phyloP scores from a whole-genome alignment of 768 basidiomycete species.

The Serendipita sp. region DNA sequence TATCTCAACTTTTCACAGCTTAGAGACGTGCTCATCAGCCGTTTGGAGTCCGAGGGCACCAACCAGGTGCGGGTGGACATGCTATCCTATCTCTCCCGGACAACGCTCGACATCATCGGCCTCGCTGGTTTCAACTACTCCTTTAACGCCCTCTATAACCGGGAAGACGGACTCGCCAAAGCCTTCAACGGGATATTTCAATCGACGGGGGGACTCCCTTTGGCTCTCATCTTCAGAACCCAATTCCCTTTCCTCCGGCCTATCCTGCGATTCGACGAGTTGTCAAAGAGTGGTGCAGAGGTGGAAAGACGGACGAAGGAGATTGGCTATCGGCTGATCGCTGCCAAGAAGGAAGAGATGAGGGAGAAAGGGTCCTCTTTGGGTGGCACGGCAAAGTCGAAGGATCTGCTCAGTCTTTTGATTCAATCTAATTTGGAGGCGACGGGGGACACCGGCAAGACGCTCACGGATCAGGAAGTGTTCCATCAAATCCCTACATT shows the following conservation, averaged over 20 bases:
- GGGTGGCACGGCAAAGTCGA: neutral
- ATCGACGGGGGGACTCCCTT: neutral
- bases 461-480: neutral
- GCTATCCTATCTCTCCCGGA: slow-evolving; percentile 18
- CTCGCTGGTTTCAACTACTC: slow-evolving; percentile 14
- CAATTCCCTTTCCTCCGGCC: neutral
- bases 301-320: neutral
- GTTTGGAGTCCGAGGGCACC: neutral
- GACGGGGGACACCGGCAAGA: neutral
- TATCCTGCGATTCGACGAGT: neutral
- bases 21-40: neutral
- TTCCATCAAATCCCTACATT: slow-evolving; percentile 37
- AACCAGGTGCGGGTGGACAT: slow-evolving; percentile 18
- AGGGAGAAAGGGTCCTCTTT: neutral
- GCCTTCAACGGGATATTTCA: neutral
- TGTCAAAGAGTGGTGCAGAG: too few relatives aligned
- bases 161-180: neutral
- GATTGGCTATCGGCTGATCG: neutral
- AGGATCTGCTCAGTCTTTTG: slow-evolving; percentile 12
- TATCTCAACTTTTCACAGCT: neutral
- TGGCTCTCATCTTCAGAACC: slow-evolving; percentile 7
- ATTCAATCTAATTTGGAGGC: slow-evolving; percentile 8
- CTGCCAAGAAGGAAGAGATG: neutral
- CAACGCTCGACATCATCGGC: slow-evolving; percentile 23
- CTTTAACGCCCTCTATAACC: neutral